A percentile compares a stretch with the other conserved stretches of the same genome.
Conservation (phyloP, 306 rosid genomes). For the Fragaria ananassa region DNA sequence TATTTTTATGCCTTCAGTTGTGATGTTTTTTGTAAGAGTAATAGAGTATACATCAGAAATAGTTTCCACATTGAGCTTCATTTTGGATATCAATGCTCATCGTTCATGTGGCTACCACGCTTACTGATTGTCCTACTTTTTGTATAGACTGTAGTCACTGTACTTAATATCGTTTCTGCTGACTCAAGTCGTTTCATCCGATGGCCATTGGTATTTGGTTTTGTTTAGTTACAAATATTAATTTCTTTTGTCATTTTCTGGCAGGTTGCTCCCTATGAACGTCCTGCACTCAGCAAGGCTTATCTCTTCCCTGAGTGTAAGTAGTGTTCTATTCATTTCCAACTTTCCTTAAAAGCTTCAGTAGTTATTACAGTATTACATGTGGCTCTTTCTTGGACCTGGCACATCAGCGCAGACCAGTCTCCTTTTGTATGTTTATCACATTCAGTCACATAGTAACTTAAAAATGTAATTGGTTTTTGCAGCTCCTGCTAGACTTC, state of each 20-base stretch:
- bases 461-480: constrained; percentile 19
- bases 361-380: neutral
- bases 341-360: neutral
- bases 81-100: neutral
- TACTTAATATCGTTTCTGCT: neutral
- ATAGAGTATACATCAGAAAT: neutral
- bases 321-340: constrained; percentile 18
- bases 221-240: neutral
- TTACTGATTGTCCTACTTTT: neutral
- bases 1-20: neutral
- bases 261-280: constrained; percentile 99
- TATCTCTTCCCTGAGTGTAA: constrained; percentile 93
- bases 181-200: neutral
- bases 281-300: constrained; percentile 98
- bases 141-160: neutral
- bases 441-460: neutral
- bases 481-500: constrained; percentile 99
- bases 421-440: neutral
- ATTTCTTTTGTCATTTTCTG: neutral
- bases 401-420: neutral
- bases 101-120: neutral
- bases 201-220: neutral
- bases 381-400: constrained; percentile 2
- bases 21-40: neutral
- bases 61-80: neutral